phyloP scores from a whole-genome alignment of 768 basidiomycete species.

The Lentinula guzmanii region DNA sequence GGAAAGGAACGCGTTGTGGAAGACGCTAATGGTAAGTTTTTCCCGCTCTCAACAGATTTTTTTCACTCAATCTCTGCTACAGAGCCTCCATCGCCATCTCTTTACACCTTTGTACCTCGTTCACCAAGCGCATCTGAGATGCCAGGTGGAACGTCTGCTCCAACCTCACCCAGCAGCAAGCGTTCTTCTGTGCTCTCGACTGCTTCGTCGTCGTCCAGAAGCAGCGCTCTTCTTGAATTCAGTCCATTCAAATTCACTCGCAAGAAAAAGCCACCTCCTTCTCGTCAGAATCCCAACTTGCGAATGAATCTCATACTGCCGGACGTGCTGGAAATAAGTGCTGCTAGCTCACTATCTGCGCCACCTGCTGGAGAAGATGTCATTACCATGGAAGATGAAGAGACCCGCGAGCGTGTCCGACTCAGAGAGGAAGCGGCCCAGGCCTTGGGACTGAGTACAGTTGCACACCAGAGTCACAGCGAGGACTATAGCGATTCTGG shows the following conservation, averaged over 20 bases:
- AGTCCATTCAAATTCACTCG: conserved; percentile 3
- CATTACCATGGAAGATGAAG: conserved; percentile 33
- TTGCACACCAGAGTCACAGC: conserved; percentile 27
- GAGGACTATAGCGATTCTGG: conserved; percentile 1
- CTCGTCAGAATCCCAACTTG: neutral
- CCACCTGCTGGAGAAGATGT: neutral
- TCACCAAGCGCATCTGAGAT: conserved; percentile 1
- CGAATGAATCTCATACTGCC: conserved; percentile 46
- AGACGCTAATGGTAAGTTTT: neutral
- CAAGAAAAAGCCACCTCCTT: neutral
- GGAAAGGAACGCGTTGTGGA: conserved; percentile 6
- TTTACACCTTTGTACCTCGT: conserved; percentile 1
- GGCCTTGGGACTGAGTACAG: conserved; percentile 56
- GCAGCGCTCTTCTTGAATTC: neutral
- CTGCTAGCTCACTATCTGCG: conserved; percentile 15
- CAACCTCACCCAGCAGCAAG: conserved; percentile 1
- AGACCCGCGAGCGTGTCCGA: conserved; percentile 71
- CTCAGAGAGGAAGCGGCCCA: conserved; percentile 72
- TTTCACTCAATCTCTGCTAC: neutral
- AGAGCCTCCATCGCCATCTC: conserved; percentile 4
- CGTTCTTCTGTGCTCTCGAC: neutral
- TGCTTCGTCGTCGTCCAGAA: neutral
- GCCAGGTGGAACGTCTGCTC: neutral
- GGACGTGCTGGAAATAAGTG: conserved; percentile 70
- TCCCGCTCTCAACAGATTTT: neutral